Evolutionary conservation across 208 protist genomes (phyloP), one percentile per base, ranked within the genome.

Genomic region (Leishmania amazonensis): DNA sequence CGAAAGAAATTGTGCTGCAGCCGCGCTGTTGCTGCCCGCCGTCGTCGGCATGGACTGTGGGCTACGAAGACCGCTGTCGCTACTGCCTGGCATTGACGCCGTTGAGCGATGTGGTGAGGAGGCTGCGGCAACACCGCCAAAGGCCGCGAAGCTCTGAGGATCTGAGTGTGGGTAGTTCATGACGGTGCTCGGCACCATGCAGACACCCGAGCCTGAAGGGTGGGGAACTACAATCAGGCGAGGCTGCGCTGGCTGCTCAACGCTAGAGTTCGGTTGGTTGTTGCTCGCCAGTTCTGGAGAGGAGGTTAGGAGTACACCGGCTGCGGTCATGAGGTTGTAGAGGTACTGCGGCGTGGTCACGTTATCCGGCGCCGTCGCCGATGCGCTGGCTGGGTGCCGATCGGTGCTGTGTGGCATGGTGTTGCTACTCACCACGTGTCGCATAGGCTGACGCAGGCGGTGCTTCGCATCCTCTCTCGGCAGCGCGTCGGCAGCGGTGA

Each of bases 271-370:
- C 35, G 28, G 28, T 31, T 13, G 67, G 1, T 40, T 15, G 71
- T 31, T 58, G n/a, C 53, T 75, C 38, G 54, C 75, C 15, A 65
- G 35, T 21, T 54, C 42, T 21, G 74, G 28, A 13, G 83, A 73
- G 4, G 78, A 70, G 42, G 8, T 76, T 24, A 77, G 45, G 13
- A 70, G 64, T 31, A 64, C 83, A 28, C 78, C 83, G 40, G 83
- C 71, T 8, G 78, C 78, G 13, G 78, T 75, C 83, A 83, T 82
- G 31, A 86, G 83, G 3, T 72, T 76, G 79, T 87, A 82, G 40
- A 87, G 77, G 72, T 79, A 87, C 42, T 75, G 84, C 51, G 84
- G 76, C 0, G 84, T 68, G 68, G 78, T 73, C 40, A 84, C 54
- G 28, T 84, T 78, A n/a, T 77, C 54, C 24, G 80, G 73, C n/a